These are phyloP conservation scores for Leccinum rimulosum DNA, from an alignment of 768 basidiomycete species.

Conservation along the genomic window DNA sequence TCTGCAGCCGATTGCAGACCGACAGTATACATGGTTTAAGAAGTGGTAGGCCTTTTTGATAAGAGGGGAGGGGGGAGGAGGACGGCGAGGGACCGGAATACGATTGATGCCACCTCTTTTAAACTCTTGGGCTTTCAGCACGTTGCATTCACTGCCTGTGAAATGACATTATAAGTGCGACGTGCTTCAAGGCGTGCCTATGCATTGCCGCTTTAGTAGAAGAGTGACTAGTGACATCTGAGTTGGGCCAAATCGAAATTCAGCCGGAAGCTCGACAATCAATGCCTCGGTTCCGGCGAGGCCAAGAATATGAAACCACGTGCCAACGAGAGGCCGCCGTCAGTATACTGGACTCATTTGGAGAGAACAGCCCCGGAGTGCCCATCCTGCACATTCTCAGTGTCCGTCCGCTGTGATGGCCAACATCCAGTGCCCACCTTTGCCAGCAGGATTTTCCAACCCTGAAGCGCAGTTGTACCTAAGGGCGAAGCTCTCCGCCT, in stretches of 20 bases:
- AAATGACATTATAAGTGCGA: slow-evolving; percentile 24
- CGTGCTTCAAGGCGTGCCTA: slow-evolving; percentile 27
- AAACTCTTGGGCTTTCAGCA: slow-evolving; percentile 16
- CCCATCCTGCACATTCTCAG: slow-evolving; percentile 7
- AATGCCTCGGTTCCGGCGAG: slow-evolving; percentile 28
- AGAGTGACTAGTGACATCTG: not conserved
- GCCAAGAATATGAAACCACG: slow-evolving; percentile 17
- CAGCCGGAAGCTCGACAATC: slow-evolving; percentile 22
- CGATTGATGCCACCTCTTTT: slow-evolving; percentile 27
- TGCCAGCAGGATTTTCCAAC: slow-evolving; percentile 23
- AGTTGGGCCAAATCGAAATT: slow-evolving; percentile 11
- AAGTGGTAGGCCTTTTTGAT: slow-evolving; percentile 26
- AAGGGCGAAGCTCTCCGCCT: slow-evolving; percentile 29
- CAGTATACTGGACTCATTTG: slow-evolving; percentile 6
- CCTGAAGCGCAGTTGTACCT: slow-evolving; percentile 35
- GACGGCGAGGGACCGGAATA: slow-evolving; percentile 21
- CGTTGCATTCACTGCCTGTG: slow-evolving; percentile 23
- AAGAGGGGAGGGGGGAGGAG: slow-evolving; percentile 11
- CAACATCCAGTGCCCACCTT: slow-evolving; percentile 12
- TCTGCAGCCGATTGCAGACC: slow-evolving; percentile 39
- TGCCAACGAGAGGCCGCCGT: slow-evolving; percentile 14
- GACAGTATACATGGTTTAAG: slow-evolving; percentile 40
- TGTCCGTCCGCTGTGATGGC: slow-evolving; percentile 18
- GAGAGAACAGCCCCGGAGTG: slow-evolving; percentile 12
- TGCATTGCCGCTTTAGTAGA: slow-evolving; percentile 12